Conservation (phyloP, 768 basidiomycete species). For the Terana coerulea region DNA sequence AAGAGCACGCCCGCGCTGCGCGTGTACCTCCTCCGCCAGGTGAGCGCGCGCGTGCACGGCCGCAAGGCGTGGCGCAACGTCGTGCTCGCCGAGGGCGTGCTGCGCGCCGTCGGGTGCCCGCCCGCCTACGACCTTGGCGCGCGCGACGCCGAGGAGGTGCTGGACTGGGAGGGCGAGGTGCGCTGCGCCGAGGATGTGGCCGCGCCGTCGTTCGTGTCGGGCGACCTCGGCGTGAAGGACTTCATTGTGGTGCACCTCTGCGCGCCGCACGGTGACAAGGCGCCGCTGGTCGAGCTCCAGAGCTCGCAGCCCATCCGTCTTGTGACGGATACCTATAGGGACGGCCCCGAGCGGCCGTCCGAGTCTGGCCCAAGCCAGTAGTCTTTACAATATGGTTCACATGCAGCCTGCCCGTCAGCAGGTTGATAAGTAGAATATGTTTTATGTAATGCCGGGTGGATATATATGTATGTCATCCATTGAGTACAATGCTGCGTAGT, state of each 20-base stretch:
- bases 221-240: constrained; percentile 52
- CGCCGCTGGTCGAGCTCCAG: constrained; percentile 33
- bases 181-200: constrained; percentile 33
- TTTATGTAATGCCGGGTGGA: no score
- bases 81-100: constrained; percentile 45
- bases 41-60: constrained; percentile 32
- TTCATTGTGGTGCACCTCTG: constrained; percentile 48
- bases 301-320: constrained; percentile 51
- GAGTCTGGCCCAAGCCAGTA: no score
- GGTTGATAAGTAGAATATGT: no score
- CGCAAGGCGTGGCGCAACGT: constrained; percentile 36
- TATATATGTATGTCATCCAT: no score
- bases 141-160: constrained; percentile 28
- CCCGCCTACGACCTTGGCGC: constrained; percentile 10
- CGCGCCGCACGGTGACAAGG: constrained; percentile 34
- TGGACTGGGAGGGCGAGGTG: constrained; percentile 64
- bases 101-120: constrained; percentile 40
- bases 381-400: no score
- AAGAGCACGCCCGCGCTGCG: constrained; percentile 31
- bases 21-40: constrained; percentile 52
- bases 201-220: constrained; percentile 44
- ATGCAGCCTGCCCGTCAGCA: no score
- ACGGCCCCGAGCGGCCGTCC: background rate
- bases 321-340: constrained; percentile 48
- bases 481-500: no score